Evolutionary conservation across 129 eudicot species (phyloP), one percentile per base, ranked within the genome.

Genomic region (Pseudognaphalium luteoalbum): DNA sequence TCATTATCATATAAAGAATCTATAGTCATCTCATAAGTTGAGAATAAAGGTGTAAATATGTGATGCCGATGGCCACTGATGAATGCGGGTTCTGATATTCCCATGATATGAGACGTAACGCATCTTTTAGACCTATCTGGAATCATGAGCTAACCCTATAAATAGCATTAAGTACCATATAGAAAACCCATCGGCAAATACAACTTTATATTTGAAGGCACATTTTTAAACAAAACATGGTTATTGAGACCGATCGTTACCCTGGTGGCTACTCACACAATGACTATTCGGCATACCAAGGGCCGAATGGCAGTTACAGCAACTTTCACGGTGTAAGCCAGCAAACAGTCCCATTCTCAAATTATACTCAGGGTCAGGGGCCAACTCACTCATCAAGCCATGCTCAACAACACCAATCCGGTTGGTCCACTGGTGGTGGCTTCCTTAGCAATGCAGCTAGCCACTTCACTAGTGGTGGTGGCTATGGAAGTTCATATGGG

Each of bases 111-210:
- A 84, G 57, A 73, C 58, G 50, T 51, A 75, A 81, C 73, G 78
- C 86, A 22, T 44, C 54, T 47, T 47, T 47, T 14, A 47, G 54
- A 47, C 54, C 2, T 47, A 47, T 47, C 54, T 47, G 54, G 81
- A 88, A 78, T 85, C 75, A 79, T 15, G 17, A 59, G 44, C 68
- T 28, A 69, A 60, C 72, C 10, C 73, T 87, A 87, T 80, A 87
- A 73, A 87, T 73, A 76, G 30, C 60, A 60, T 63, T 6, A 9
- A 12, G 28, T 6, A 59, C 66, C 33, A 71, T 64, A 17, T 22
- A 41, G 51, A 42, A 22, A 70, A 64, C 51, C 77, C 80, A 66
- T 30, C 68, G 33, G 59, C 63, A 66, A 76, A 65, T 52, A 74
- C 30, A 72, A 1, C 28, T 60, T 59, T 19, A 47, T 54, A 19